Conservation (phyloP, 2,329 filamentous ascomycete species). For the Colletotrichum siamense region DNA sequence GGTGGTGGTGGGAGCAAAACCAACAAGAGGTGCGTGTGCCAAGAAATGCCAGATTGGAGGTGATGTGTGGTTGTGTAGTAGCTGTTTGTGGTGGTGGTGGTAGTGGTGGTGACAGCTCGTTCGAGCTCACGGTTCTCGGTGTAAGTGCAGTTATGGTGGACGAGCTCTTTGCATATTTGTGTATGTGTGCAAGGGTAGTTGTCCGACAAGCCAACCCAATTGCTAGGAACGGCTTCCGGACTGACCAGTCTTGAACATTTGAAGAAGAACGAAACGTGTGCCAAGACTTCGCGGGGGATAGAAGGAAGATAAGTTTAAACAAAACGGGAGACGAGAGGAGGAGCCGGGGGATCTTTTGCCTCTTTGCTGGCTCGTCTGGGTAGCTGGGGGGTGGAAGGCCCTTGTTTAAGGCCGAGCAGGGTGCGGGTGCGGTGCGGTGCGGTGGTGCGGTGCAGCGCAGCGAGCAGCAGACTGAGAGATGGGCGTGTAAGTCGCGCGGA, state of each 20-base stretch:
- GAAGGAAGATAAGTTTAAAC: conserved; percentile 22
- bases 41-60: not conserved
- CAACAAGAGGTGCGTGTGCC: not conserved
- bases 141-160: conserved; percentile 23
- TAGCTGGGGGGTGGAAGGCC: conserved; percentile 12
- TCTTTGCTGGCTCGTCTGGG: conserved; percentile 19
- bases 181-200: conserved; percentile 15
- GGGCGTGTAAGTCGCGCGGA: conserved; percentile 17
- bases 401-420: conserved; percentile 21
- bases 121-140: conserved; percentile 19
- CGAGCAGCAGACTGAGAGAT: not conserved
- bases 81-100: conserved; percentile 17
- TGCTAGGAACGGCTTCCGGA: conserved; percentile 22
- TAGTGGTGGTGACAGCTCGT: not conserved
- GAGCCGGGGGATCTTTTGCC: conserved; percentile 20
- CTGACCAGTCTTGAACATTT: conserved; percentile 21
- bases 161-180: conserved; percentile 19
- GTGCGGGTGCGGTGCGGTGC: conserved; percentile 10
- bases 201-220: conserved; percentile 19
- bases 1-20: not conserved
- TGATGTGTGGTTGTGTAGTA: conserved; percentile 21
- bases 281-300: conserved; percentile 23
- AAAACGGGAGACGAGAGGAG: conserved; percentile 17
- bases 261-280: conserved; percentile 20
- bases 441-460: not conserved